These are phyloP conservation scores for Pichia sp. DNA, from an alignment of 1,139 yeast species.

Conservation along the genomic window DNA sequence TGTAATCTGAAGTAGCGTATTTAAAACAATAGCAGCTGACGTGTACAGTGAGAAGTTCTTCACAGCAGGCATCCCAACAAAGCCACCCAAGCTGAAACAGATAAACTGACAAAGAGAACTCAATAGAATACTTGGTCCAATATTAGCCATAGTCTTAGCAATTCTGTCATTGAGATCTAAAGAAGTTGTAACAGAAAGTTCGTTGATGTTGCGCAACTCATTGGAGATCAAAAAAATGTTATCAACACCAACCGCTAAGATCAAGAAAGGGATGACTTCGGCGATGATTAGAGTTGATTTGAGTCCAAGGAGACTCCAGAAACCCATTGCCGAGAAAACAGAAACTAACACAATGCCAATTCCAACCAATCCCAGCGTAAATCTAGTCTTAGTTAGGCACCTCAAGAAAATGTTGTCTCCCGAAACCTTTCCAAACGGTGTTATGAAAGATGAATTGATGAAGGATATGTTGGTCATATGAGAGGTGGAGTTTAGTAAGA, in stretches of 20 bases:
- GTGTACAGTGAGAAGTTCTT: slow-evolving; percentile 87
- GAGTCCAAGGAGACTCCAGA: slow-evolving; percentile 67
- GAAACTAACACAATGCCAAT: slow-evolving; percentile 74
- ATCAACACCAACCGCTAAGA: slow-evolving; percentile 92
- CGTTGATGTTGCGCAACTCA: slow-evolving; percentile 54
- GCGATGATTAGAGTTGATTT: slow-evolving; percentile 90
- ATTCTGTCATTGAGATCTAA: slow-evolving; percentile 43
- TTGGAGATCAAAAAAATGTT: slow-evolving; percentile 83
- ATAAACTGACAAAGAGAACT: slow-evolving; percentile 71
- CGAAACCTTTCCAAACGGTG: slow-evolving; percentile 11
- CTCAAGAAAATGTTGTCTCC: slow-evolving; percentile 17
- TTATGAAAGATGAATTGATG: slow-evolving; percentile 6
- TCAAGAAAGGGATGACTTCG: slow-evolving; percentile 92
- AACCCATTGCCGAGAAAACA: slow-evolving; percentile 73
- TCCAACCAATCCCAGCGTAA: slow-evolving; percentile 74
- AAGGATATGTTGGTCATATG: slow-evolving; percentile 3
- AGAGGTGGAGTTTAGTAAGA: slow-evolving; percentile 21
- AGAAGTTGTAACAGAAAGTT: slow-evolving; percentile 35
- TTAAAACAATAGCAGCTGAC: slow-evolving; percentile 76
- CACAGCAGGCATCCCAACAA: slow-evolving; percentile 93
- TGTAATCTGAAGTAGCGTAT: slow-evolving; percentile 74
- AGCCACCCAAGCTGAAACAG: slow-evolving; percentile 72
- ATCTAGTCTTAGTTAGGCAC: slow-evolving; percentile 51
- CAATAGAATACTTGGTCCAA: slow-evolving; percentile 83
- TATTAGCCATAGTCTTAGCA: slow-evolving; percentile 54